These are phyloP conservation scores for Amniculicola lignicola DNA, from an alignment of 495 filamentous ascomycete genomes.

Conservation along the genomic window DNA sequence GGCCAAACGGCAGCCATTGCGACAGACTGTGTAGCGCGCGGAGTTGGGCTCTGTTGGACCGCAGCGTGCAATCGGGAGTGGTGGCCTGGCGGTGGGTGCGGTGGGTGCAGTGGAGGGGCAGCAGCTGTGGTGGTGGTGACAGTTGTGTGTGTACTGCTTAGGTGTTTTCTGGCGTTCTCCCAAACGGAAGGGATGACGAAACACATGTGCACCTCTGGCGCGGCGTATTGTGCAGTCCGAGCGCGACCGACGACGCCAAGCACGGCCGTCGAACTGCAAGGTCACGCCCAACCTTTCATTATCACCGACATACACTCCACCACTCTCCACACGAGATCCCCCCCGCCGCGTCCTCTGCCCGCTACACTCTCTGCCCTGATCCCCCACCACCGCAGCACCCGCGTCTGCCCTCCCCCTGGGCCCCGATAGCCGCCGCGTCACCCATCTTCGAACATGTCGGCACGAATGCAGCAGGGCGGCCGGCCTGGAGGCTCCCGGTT, in stretches of 20 bases:
- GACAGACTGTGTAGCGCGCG: constrained; percentile 5
- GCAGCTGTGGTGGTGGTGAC: neutral
- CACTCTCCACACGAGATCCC: neutral
- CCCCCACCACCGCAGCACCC: neutral
- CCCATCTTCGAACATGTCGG: constrained; percentile 60
- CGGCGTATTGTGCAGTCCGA: too few species aligned
- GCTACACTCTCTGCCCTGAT: neutral
- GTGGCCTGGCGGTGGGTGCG: neutral
- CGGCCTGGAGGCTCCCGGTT: constrained; percentile 75
- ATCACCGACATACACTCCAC: neutral
- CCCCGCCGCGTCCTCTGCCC: neutral
- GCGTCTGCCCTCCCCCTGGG: neutral
- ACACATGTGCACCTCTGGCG: too few species aligned
- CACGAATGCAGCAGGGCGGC: constrained; percentile 71
- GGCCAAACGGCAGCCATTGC: constrained; percentile 66
- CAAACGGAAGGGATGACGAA: constrained; percentile 25
- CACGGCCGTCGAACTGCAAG: constrained; percentile 6
- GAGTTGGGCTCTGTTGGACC: neutral
- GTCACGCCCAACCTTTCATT: constrained; percentile 30
- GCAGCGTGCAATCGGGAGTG: neutral
- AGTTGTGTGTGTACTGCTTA: constrained; percentile 2
- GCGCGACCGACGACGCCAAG: neutral
- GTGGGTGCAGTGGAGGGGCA: neutral
- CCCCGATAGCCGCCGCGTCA: constrained; percentile 27
- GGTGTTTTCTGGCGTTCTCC: constrained; percentile 10